A percentile compares a stretch with the other conserved stretches of the same genome.
These are phyloP conservation scores for Colletotrichum musicola DNA, from an alignment of 2,329 filamentous ascomycete species.

Conservation along the genomic window DNA sequence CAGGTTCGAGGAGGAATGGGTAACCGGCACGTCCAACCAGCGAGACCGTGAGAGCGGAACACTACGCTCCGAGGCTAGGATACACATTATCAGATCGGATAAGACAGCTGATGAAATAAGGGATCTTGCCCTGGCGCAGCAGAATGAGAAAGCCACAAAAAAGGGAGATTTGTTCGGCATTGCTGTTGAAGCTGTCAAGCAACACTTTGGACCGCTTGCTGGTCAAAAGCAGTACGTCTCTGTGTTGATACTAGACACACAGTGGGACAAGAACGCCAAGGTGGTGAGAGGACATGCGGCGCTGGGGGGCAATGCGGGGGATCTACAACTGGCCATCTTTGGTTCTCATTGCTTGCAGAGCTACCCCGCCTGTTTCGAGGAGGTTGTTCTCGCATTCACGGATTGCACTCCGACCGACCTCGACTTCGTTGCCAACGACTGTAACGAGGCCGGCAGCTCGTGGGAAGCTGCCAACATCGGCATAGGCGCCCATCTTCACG, in stretches of 20 bases:
- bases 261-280: slow-evolving; percentile 82
- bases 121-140: slow-evolving; percentile 82
- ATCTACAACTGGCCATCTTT: slow-evolving; percentile 87
- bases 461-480: slow-evolving; percentile 98
- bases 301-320: slow-evolving; percentile 79
- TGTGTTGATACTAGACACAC: slow-evolving; percentile 85
- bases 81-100: slow-evolving; percentile 86
- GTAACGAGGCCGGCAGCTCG: slow-evolving; percentile 86
- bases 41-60: slow-evolving; percentile 77
- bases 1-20: slow-evolving; percentile 96
- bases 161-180: slow-evolving; percentile 82
- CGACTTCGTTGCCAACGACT: slow-evolving; percentile 84
- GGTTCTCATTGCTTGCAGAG: slow-evolving; percentile 93
- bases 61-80: slow-evolving; percentile 90
- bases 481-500: slow-evolving; percentile 92
- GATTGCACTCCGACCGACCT: slow-evolving; percentile 93
- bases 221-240: slow-evolving; percentile 92
- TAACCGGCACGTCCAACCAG: slow-evolving; percentile 81
- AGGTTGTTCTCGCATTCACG: slow-evolving; percentile 88
- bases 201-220: slow-evolving; percentile 79
- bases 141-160: slow-evolving; percentile 76
- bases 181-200: slow-evolving; percentile 80
- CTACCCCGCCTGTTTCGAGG: slow-evolving; percentile 89
- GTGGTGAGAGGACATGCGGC: slow-evolving; percentile 85
- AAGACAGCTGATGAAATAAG: slow-evolving; percentile 89